phyloP scores from a whole-genome alignment of 108 stramenopile genomes.

The Nitzschia sp. region DNA sequence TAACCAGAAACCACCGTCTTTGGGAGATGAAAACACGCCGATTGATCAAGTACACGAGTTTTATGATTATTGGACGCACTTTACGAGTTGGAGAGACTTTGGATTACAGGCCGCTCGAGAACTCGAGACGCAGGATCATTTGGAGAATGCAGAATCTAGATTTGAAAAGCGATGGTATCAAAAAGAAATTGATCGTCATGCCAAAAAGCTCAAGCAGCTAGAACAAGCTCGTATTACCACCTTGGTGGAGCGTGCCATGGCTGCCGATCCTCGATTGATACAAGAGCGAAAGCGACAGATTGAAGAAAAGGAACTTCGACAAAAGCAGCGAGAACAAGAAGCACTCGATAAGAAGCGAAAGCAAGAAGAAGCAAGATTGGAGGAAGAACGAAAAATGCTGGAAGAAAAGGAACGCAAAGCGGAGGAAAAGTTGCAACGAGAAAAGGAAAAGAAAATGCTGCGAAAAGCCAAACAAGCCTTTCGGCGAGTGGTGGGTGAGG shows the following conservation, averaged over 20 bases:
- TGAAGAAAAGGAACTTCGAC: conserved; percentile 62
- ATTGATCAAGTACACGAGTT: conserved; percentile 88
- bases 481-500: conserved; percentile 48
- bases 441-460: conserved; percentile 82
- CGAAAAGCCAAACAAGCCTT: conserved; percentile 78
- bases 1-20: conserved; percentile 57
- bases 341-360: conserved; percentile 49
- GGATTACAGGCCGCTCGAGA: conserved; percentile 74
- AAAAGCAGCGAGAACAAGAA: conserved; percentile 52
- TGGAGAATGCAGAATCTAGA: conserved; percentile 88
- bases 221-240: conserved; percentile 89
- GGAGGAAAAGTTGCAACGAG: conserved; percentile 56
- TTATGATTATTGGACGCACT: conserved; percentile 97
- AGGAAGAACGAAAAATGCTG: conserved; percentile 46
- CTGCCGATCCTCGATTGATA: conserved; percentile 88
- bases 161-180: conserved; percentile 98
- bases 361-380: conserved; percentile 41
- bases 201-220: conserved; percentile 92
- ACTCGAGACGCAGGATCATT: conserved; percentile 71
- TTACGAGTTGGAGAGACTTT: conserved; percentile 97
- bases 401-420: conserved; percentile 51
- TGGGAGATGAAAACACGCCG: conserved; percentile 89
- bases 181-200: conserved; percentile 93
- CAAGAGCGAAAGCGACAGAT: conserved; percentile 57
- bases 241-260: conserved; percentile 94